Conservation (phyloP, 2,329 filamentous ascomycete species). For the Aspergillus calidoustus region DNA sequence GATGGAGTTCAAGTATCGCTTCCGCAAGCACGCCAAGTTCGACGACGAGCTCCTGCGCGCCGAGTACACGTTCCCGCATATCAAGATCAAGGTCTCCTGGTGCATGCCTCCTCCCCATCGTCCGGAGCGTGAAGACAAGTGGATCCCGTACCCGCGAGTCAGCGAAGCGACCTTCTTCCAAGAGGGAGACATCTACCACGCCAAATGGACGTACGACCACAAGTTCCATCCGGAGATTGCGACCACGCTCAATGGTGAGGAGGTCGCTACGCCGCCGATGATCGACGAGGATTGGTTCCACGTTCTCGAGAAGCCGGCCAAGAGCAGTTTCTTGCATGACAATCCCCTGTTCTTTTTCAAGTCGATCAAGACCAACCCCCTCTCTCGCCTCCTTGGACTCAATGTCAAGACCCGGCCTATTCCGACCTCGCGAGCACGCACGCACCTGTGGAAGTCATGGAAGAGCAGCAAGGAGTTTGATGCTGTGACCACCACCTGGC, state of each 20-base stretch:
- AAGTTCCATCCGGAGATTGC: slow-evolving; percentile 52
- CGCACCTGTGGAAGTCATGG: slow-evolving; percentile 56
- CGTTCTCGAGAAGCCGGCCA: slow-evolving; percentile 47
- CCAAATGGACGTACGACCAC: slow-evolving; percentile 53
- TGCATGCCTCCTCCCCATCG: slow-evolving; percentile 55
- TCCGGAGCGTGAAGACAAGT: slow-evolving; percentile 55
- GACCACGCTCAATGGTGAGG: slow-evolving; percentile 55
- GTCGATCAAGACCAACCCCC: slow-evolving; percentile 33
- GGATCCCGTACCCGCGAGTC: slow-evolving; percentile 59
- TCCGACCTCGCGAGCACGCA: slow-evolving; percentile 52
- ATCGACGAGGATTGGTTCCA: slow-evolving; percentile 53
- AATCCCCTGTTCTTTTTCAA: slow-evolving; percentile 56
- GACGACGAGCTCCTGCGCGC: slow-evolving; percentile 59
- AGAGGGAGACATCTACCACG: slow-evolving; percentile 55
- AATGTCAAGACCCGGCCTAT: slow-evolving; percentile 40
- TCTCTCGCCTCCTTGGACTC: slow-evolving; percentile 35
- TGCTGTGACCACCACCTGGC: slow-evolving; percentile 53
- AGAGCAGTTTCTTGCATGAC: slow-evolving; percentile 52
- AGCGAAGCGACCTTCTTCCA: slow-evolving; percentile 59
- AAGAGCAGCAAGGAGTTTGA: slow-evolving; percentile 51
- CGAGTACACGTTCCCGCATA: slow-evolving; percentile 57
- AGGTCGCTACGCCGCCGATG: slow-evolving; percentile 57
- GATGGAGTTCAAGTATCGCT: slow-evolving; percentile 58
- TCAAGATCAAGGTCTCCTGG: slow-evolving; percentile 59
- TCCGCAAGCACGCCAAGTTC: slow-evolving; percentile 57